Evolutionary conservation across 345 rosid genomes (phyloP).

Genomic region (Schrenkiella parvula): DNA sequence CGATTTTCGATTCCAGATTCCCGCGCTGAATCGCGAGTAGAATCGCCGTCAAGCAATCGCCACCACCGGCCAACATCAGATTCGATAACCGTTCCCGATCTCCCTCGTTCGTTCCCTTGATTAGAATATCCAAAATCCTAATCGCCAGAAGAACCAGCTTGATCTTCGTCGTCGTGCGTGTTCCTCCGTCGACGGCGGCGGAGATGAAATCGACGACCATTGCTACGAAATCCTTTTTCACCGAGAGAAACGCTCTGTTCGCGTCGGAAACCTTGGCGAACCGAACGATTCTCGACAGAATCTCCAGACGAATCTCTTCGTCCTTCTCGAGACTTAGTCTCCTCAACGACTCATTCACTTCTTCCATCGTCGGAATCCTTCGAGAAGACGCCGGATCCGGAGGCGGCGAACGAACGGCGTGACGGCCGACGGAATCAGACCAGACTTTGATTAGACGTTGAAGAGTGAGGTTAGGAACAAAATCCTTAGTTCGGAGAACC

Average conservation of each 20-base stretch:
- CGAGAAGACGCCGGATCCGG: not conserved
- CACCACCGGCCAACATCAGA: slow-evolving; percentile 33
- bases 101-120: slow-evolving; percentile 6
- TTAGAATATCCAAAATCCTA: slow-evolving; percentile 39
- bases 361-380: slow-evolving; percentile 29
- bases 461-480: slow-evolving; percentile 76
- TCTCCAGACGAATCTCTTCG: slow-evolving; percentile 9
- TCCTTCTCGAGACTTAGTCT: slow-evolving; percentile 12
- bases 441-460: slow-evolving; percentile 83
- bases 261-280: slow-evolving; percentile 58
- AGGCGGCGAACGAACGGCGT: slow-evolving; percentile 15
- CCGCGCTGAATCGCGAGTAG: slow-evolving; percentile 46
- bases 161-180: slow-evolving; percentile 19
- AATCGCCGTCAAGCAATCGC: slow-evolving; percentile 42
- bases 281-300: slow-evolving; percentile 35
- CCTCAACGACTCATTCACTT: slow-evolving; percentile 31
- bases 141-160: slow-evolving; percentile 39
- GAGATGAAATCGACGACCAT: slow-evolving; percentile 54
- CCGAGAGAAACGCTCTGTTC: slow-evolving; percentile 49
- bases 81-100: slow-evolving; percentile 39
- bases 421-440: slow-evolving; percentile 51
- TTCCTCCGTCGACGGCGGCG: slow-evolving; percentile 19
- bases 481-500: slow-evolving; percentile 59
- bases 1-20: slow-evolving; percentile 46
- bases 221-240: slow-evolving; percentile 41